These are phyloP conservation scores for Tricholoma sp. DNA, from an alignment of 768 basidiomycete species.

Conservation along the genomic window DNA sequence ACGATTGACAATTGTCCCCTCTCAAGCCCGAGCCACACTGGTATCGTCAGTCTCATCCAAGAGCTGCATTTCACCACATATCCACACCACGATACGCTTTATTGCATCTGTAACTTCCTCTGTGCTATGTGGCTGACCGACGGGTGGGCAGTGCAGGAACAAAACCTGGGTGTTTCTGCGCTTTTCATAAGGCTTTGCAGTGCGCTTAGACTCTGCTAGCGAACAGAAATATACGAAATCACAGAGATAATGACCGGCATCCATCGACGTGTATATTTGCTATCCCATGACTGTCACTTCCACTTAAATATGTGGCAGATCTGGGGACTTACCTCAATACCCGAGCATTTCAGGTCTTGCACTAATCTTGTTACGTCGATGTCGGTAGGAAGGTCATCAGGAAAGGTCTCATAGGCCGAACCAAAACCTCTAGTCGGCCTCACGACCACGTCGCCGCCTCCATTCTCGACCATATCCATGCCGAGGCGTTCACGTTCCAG, in stretches of 20 bases:
- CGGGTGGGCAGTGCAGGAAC: constrained; percentile 70
- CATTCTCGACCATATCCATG: constrained; percentile 31
- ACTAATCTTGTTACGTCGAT: constrained; percentile 56
- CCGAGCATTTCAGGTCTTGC: constrained; percentile 46
- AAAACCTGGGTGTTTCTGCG: constrained; percentile 47
- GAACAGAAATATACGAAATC: constrained; percentile 79
- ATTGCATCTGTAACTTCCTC: constrained; percentile 67
- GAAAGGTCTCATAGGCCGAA: constrained; percentile 45
- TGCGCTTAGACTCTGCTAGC: constrained; percentile 60
- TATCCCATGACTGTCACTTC: constrained; percentile 20
- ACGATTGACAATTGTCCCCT: neutral
- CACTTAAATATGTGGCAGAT: neutral
- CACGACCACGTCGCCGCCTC: constrained; percentile 30
- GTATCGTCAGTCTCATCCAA: constrained; percentile 21
- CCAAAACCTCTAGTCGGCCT: constrained; percentile 41
- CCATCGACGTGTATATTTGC: constrained; percentile 70
- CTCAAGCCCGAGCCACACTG: neutral
- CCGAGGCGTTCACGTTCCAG: constrained; percentile 32
- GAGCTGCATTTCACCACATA: constrained; percentile 37
- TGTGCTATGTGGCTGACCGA: constrained; percentile 57
- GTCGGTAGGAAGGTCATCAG: constrained; percentile 54
- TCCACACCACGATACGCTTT: constrained; percentile 56
- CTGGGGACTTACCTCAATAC: constrained; percentile 37
- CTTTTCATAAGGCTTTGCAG: constrained; percentile 36
- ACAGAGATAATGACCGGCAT: constrained; percentile 72